phyloP scores from a whole-genome alignment of 78 protist species.

The Creolimax fragrantissima region DNA sequence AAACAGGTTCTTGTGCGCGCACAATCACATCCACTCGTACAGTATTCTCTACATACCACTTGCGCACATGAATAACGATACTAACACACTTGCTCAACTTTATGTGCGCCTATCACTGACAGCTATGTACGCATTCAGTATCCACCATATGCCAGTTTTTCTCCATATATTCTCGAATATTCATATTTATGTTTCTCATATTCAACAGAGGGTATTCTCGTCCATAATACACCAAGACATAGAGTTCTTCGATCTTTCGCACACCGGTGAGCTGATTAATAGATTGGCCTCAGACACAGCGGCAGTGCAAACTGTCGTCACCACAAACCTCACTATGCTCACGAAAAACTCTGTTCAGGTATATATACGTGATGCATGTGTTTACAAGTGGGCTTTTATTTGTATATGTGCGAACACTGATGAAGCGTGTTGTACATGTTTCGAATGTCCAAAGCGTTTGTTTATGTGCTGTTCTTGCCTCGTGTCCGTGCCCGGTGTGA shows the following conservation, averaged over 20 bases:
- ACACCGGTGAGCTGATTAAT: conserved; percentile 75
- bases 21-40: not conserved
- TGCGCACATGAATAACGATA: not conserved
- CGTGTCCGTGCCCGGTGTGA: too few species aligned
- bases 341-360: conserved; percentile 33
- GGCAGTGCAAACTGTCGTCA: conserved; percentile 47
- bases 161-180: not conserved
- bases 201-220: conserved; percentile 26
- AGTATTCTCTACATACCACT: not conserved
- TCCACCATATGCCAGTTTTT: not conserved
- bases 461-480: too few species aligned
- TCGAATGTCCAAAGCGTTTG: too few species aligned
- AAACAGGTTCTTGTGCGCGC: not conserved
- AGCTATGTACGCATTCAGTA: not conserved
- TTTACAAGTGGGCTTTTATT: not conserved
- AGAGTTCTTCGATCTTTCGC: conserved; percentile 71
- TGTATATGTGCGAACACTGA: not conserved
- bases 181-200: not conserved
- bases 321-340: conserved; percentile 47
- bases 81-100: not conserved
- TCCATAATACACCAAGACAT: conserved; percentile 64
- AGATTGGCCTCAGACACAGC: conserved; percentile 67
- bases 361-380: not conserved
- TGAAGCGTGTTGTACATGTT: too few species aligned
- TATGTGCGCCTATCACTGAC: not conserved